Evolutionary conservation across 441 rosid species (phyloP).

Genomic region (Omphalea diandra): DNA sequence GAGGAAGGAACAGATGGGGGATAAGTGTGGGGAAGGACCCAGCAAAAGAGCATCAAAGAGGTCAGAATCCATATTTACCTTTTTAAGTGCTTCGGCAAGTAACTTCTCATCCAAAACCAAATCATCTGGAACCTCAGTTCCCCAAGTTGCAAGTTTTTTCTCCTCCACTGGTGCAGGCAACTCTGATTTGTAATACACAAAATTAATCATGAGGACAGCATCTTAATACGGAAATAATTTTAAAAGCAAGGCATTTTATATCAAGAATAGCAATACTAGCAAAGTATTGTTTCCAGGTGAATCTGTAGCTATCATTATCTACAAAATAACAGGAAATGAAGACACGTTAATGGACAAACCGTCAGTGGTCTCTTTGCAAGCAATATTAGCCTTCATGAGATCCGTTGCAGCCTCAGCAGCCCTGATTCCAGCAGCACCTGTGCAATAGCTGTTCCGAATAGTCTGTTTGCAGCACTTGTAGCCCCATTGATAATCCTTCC

Average conservation of each 20-base stretch:
- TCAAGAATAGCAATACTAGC: too few relatives aligned
- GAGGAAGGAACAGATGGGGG: too few relatives aligned
- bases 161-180: constrained; percentile 45
- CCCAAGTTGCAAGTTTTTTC: constrained; percentile 75
- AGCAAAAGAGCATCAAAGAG: not conserved
- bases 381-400: constrained; percentile 60
- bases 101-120: constrained; percentile 63
- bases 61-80: constrained; percentile 39
- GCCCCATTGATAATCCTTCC: constrained; percentile 71
- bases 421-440: constrained; percentile 64
- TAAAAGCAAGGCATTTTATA: not conserved
- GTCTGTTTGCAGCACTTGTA: constrained; percentile 62
- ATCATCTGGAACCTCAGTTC: constrained; percentile 70
- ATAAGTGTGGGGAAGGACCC: too few relatives aligned
- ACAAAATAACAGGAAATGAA: too few relatives aligned
- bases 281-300: too few relatives aligned
- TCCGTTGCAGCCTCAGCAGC: constrained; percentile 67
- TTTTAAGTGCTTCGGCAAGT: constrained; percentile 71
- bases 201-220: not conserved
- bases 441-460: constrained; percentile 63
- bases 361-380: constrained; percentile 50
- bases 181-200: constrained; percentile 31
- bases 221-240: not conserved
- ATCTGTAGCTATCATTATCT: too few relatives aligned
- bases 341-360: constrained; percentile 30